These are phyloP conservation scores for Xylaria palmicola DNA, from an alignment of 495 filamentous ascomycete species.

Conservation along the genomic window DNA sequence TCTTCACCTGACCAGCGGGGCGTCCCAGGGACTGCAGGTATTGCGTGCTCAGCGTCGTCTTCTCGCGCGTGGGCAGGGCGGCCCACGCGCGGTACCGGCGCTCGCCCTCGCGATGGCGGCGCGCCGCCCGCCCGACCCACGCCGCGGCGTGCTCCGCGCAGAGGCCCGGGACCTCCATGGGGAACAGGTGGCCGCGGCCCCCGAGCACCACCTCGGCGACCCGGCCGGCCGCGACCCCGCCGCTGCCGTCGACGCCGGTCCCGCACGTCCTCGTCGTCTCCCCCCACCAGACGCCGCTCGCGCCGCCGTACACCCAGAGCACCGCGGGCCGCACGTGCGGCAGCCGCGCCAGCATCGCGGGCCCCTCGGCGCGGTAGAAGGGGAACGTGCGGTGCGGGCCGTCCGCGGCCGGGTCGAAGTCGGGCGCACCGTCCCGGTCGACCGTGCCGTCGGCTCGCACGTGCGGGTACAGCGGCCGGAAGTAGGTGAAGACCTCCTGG, in stretches of 20 bases:
- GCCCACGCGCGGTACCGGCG: conserved; percentile 52
- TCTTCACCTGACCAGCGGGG: too few relatives aligned
- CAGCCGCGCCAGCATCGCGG: conserved; percentile 59
- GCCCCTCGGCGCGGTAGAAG: conserved; percentile 72
- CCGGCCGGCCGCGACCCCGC: conserved; percentile 56
- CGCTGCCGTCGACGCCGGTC: conserved; percentile 60
- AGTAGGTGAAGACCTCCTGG: conserved; percentile 52
- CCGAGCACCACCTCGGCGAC: conserved; percentile 64
- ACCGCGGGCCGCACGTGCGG: conserved; percentile 67
- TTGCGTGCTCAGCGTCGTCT: conserved; percentile 43
- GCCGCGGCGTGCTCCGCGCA: conserved; percentile 57
- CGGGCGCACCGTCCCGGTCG: conserved; percentile 23
- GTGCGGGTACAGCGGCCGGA: conserved; percentile 30
- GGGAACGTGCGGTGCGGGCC: conserved; percentile 34
- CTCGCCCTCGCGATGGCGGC: conserved; percentile 61
- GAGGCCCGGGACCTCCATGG: conserved; percentile 68
- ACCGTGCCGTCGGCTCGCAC: conserved; percentile 4
- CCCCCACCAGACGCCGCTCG: conserved; percentile 51
- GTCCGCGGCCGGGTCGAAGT: conserved; percentile 12
- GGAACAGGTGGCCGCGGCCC: conserved; percentile 73
- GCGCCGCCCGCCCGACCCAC: conserved; percentile 61
- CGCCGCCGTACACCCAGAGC: conserved; percentile 71
- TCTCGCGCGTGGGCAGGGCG: conserved; percentile 48
- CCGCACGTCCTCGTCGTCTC: conserved; percentile 31
- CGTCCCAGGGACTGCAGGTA: too few relatives aligned